Base-by-base conservation (phyloP, 1,284 basidiomycete species). In the Tilletia horrida region DNA sequence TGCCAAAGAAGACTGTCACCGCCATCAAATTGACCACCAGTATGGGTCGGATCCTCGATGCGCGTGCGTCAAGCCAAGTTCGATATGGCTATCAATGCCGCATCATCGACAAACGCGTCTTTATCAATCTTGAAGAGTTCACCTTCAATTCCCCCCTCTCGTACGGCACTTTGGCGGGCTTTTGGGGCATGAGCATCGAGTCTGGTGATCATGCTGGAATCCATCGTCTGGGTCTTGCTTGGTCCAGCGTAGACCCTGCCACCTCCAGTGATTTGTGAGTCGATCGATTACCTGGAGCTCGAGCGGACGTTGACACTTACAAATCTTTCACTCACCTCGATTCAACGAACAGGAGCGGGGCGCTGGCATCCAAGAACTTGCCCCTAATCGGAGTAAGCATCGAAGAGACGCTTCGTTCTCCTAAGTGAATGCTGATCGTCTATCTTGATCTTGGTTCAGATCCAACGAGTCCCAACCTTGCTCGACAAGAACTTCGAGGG, bases 71-170 rank as follows among this genome's bases (percentile, higher is more conserved):
- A 2, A 48, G 21, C 16, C 62, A 63, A 25, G 13, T 25, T 2
- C 11, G 62, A 31, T 63, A 48, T 27, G 62, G 62, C 3, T 52
- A 25, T 21, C 13, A 23, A 21, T 52, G 50, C 21, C 50, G 50
- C 16, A 25, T 25, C 23, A 21, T 52, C 11, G 50, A 52, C 21
- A 21, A 13, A 11, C 18, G 50, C 11, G 21, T 52, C 6, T 52
- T 52, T 13, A 21, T 27, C 11, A 27, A 52, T 52, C 50, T 52
- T 9, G 50, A 52, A 52, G 50, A 52, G 21, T 52, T 52, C 21
- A 27, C 50, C 6, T 52, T 52, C 21, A 27, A 52, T 13, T 18
- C 50, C 25, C 50, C 50, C 14, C 11, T 52, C 21, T 23, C 50
- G 50, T 21, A 52, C 18, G 50, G 21, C 21, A 27, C 21, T 2